phyloP scores from a whole-genome alignment of 2,329 filamentous ascomycete species.

The Cladosporium sp. region DNA sequence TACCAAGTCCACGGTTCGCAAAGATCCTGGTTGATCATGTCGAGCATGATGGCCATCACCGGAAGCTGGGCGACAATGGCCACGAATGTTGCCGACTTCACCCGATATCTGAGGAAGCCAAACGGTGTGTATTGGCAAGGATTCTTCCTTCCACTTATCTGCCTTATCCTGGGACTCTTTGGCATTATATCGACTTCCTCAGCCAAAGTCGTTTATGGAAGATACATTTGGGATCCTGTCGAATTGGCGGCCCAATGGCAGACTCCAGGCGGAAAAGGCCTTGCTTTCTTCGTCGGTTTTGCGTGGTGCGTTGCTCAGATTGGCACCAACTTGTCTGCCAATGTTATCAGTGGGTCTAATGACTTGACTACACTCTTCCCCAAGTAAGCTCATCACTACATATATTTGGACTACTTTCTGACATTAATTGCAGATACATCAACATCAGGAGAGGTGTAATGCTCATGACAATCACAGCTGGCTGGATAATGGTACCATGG shows the following conservation, averaged over 20 bases:
- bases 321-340: conserved; percentile 47
- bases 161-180: conserved; percentile 70
- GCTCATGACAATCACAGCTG: conserved; percentile 44
- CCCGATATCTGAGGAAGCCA: conserved; percentile 61
- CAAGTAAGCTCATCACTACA: conserved; percentile 1
- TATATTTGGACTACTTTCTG: background rate
- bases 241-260: conserved; percentile 50
- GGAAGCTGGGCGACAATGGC: conserved; percentile 45
- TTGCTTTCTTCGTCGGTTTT: conserved; percentile 52
- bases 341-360: conserved; percentile 45
- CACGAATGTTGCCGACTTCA: conserved; percentile 53
- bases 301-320: conserved; percentile 52
- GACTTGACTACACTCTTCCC: conserved; percentile 48
- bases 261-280: conserved; percentile 49
- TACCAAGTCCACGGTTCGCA: conserved; percentile 28
- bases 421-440: conserved; percentile 37
- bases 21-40: conserved; percentile 44
- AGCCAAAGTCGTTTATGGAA: conserved; percentile 46
- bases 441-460: conserved; percentile 58
- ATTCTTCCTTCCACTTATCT: conserved; percentile 56
- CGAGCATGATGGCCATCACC: conserved; percentile 46
- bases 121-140: conserved; percentile 79
- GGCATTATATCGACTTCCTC: conserved; percentile 57
- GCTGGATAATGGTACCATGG: conserved; percentile 45
- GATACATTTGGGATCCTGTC: conserved; percentile 51